Conservation (phyloP, 768 basidiomycete genomes). For the Auriscalpium vulgare region DNA sequence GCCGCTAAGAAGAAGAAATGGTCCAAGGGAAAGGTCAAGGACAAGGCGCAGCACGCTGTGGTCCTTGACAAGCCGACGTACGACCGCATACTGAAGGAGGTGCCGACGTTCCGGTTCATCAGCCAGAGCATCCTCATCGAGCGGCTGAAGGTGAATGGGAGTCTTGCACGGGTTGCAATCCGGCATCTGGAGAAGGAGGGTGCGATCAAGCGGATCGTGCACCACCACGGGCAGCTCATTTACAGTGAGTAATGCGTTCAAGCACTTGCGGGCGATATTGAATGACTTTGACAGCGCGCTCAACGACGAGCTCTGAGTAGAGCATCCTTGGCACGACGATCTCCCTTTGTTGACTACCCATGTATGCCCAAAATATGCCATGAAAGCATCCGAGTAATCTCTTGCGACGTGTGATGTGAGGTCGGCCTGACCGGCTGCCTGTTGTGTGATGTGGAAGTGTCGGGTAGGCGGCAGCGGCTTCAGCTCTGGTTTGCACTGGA, state of each 20-base stretch:
- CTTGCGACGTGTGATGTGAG: too few relatives aligned
- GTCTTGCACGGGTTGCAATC: conserved; percentile 87
- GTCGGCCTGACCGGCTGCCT: too few relatives aligned
- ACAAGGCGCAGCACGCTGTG: conserved; percentile 98
- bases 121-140: conserved; percentile 97
- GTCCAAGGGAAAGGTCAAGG: conserved; percentile 99
- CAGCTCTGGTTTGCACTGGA: too few relatives aligned
- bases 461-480: too few relatives aligned
- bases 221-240: conserved; percentile 89
- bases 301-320: conserved; percentile 16
- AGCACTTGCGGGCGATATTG: background rate
- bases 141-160: conserved; percentile 94
- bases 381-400: too few relatives aligned
- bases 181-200: conserved; percentile 90
- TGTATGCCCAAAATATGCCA: too few relatives aligned
- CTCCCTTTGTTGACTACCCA: too few relatives aligned
- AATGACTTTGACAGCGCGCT: conserved; percentile 4
- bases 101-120: conserved; percentile 98
- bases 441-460: too few relatives aligned
- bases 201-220: conserved; percentile 91
- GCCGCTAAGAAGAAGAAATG: conserved; percentile 99
- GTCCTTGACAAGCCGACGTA: conserved; percentile 87
- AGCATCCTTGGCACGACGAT: too few relatives aligned
- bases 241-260: conserved; percentile 66
- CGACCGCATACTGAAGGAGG: conserved; percentile 96